These are phyloP conservation scores for Trichophyton mentagrophytes DNA, from an alignment of 2,329 filamentous ascomycete genomes.

Conservation along the genomic window DNA sequence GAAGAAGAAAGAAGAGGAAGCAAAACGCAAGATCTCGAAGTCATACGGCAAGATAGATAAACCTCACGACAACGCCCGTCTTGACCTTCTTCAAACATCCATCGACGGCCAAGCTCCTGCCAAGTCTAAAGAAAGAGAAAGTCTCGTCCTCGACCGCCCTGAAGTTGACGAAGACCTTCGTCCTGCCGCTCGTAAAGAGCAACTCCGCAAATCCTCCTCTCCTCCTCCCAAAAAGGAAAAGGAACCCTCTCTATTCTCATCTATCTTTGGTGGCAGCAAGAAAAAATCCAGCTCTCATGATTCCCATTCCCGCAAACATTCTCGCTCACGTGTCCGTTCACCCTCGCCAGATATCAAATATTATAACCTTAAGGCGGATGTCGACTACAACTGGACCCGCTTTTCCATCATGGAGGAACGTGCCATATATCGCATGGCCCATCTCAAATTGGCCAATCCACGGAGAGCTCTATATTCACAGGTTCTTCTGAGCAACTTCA, in stretches of 20 bases:
- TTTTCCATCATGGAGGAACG: constrained; percentile 93
- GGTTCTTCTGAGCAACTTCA: constrained; percentile 94
- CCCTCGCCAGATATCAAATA: constrained; percentile 70
- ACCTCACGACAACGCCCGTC: constrained; percentile 61
- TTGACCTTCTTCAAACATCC: constrained; percentile 78
- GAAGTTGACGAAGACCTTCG: constrained; percentile 55
- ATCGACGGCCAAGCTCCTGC: constrained; percentile 47
- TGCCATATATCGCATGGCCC: constrained; percentile 96
- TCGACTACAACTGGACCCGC: constrained; percentile 91
- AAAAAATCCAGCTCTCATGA: constrained; percentile 67
- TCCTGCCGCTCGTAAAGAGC: constrained; percentile 69
- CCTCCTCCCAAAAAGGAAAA: constrained; percentile 75
- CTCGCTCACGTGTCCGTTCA: constrained; percentile 43
- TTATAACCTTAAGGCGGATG: constrained; percentile 63
- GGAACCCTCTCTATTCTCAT: constrained; percentile 74
- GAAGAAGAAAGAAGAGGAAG: constrained; percentile 40
- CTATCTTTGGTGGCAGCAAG: constrained; percentile 80
- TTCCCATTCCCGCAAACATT: constrained; percentile 55
- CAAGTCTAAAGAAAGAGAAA: constrained; percentile 48
- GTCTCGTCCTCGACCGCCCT: constrained; percentile 69
- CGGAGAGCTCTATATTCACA: constrained; percentile 84
- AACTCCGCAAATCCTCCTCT: constrained; percentile 53
- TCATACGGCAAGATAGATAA: constrained; percentile 40
- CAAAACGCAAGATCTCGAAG: constrained; percentile 56
- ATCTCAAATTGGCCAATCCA: constrained; percentile 97